These are phyloP conservation scores for Hippophae rhamnoides DNA, from an alignment of 306 rosid genomes.

Conservation along the genomic window DNA sequence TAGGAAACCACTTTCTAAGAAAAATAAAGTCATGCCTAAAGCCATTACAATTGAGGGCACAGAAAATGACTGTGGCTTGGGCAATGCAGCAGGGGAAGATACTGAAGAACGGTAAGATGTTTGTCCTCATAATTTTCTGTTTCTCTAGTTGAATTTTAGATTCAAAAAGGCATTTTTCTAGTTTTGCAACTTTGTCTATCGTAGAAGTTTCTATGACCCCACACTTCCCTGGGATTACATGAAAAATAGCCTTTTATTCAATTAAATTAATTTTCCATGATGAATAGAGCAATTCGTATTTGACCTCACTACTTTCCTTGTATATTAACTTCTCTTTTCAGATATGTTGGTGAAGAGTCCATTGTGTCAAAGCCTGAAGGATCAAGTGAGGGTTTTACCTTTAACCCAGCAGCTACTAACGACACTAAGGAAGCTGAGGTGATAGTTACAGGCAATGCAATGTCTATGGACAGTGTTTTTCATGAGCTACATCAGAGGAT, in stretches of 20 bases:
- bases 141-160: too few species aligned
- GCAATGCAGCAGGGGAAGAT: constrained; percentile 17
- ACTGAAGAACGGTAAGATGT: constrained; percentile 22
- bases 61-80: constrained; percentile 16
- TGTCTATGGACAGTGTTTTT: constrained; percentile 22
- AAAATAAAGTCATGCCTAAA: constrained; percentile 23
- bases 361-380: constrained; percentile 12
- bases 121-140: neutral
- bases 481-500: constrained; percentile 15
- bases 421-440: constrained; percentile 22
- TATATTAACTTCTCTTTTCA: constrained; percentile 8
- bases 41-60: constrained; percentile 23
- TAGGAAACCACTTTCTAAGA: constrained; percentile 24
- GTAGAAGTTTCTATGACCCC: neutral
- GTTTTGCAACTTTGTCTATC: neutral
- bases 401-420: neutral
- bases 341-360: constrained; percentile 15
- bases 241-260: too few species aligned
- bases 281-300: neutral
- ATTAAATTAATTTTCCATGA: neutral
- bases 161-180: too few species aligned
- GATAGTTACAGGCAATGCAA: constrained; percentile 20
- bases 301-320: neutral
- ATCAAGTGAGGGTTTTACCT: neutral
- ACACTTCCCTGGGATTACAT: neutral